Evolutionary conservation across 2,329 filamentous ascomycete genomes (phyloP).

Genomic region (Madurella fahalii): DNA sequence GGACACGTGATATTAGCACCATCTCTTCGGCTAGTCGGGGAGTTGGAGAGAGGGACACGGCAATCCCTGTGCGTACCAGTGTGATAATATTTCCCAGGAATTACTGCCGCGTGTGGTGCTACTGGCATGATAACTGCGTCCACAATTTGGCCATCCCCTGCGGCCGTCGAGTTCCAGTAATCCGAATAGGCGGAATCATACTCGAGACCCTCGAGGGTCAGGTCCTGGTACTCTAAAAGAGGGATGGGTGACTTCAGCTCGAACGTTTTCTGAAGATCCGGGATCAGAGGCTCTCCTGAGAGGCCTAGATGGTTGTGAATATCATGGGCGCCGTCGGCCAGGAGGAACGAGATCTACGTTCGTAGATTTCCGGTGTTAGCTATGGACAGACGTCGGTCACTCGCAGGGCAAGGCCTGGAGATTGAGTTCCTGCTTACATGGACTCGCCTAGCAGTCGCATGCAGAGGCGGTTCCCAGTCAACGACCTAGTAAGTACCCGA

Average conservation of each 20-base stretch:
- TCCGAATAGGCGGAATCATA: slow-evolving; percentile 58
- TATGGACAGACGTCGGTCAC: too few relatives aligned
- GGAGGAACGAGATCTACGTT: slow-evolving; percentile 28
- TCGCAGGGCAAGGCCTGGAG: neutral
- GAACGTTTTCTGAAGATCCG: slow-evolving; percentile 38
- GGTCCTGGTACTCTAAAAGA: slow-evolving; percentile 34
- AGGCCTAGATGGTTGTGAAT: slow-evolving; percentile 46
- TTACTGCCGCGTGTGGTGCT: slow-evolving; percentile 46
- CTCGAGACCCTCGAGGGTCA: slow-evolving; percentile 51
- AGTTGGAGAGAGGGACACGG: too few relatives aligned
- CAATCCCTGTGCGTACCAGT: slow-evolving; percentile 18
- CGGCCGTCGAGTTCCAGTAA: slow-evolving; percentile 57
- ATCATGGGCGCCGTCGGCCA: slow-evolving; percentile 32
- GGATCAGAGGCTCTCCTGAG: slow-evolving; percentile 50
- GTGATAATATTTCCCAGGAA: slow-evolving; percentile 43
- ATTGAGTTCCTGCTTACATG: slow-evolving; percentile 30
- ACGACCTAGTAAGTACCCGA: slow-evolving; percentile 42
- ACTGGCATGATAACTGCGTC: slow-evolving; percentile 52
- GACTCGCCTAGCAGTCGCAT: slow-evolving; percentile 37
- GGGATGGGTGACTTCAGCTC: slow-evolving; percentile 23
- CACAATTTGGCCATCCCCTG: slow-evolving; percentile 46
- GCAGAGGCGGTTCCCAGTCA: slow-evolving; percentile 54
- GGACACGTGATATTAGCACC: too few relatives aligned
- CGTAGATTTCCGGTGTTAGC: neutral
- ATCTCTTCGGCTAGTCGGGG: too few relatives aligned